A percentile compares a stretch with the other conserved stretches of the same genome.
Evolutionary conservation across 805 yeast species (phyloP).

Genomic region (Lachancea dasiensis): DNA sequence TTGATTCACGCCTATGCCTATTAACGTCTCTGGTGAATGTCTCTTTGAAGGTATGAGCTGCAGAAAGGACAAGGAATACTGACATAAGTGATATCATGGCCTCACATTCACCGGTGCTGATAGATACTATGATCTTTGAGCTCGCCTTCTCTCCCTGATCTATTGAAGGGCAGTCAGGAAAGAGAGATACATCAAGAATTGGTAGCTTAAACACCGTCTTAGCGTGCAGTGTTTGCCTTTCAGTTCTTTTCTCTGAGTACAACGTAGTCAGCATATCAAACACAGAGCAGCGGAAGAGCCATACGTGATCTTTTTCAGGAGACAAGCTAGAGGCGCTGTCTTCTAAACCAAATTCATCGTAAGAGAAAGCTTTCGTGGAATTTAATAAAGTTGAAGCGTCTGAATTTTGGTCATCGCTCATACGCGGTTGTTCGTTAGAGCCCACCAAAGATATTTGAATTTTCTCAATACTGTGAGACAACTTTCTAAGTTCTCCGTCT

Average conservation of each 20-base stretch:
- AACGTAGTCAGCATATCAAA: slow-evolving; percentile 25
- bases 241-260: slow-evolving; percentile 31
- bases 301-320: slow-evolving; percentile 15
- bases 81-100: slow-evolving; percentile 37
- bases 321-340: slow-evolving; percentile 18
- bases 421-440: slow-evolving; percentile 20
- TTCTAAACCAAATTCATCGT: slow-evolving; percentile 26
- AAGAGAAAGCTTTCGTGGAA: slow-evolving; percentile 3
- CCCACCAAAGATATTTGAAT: slow-evolving; percentile 5
- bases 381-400: slow-evolving; percentile 3
- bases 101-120: slow-evolving; percentile 27
- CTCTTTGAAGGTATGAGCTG: slow-evolving; percentile 40
- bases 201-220: slow-evolving; percentile 33
- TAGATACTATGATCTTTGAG: slow-evolving; percentile 19
- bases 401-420: slow-evolving; percentile 16
- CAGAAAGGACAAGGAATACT: slow-evolving; percentile 42
- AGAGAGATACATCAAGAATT: slow-evolving; percentile 19
- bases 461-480: slow-evolving; percentile 25
- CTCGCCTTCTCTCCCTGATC: slow-evolving; percentile 15
- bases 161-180: slow-evolving; percentile 19
- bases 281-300: slow-evolving; percentile 23
- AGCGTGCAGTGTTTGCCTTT: slow-evolving; percentile 20
- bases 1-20: slow-evolving; percentile 21
- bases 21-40: slow-evolving; percentile 32
- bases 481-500: slow-evolving; percentile 35